Base-by-base conservation (phyloP, 495 filamentous ascomycete genomes). In the Amphirosellinia nigrospora region DNA sequence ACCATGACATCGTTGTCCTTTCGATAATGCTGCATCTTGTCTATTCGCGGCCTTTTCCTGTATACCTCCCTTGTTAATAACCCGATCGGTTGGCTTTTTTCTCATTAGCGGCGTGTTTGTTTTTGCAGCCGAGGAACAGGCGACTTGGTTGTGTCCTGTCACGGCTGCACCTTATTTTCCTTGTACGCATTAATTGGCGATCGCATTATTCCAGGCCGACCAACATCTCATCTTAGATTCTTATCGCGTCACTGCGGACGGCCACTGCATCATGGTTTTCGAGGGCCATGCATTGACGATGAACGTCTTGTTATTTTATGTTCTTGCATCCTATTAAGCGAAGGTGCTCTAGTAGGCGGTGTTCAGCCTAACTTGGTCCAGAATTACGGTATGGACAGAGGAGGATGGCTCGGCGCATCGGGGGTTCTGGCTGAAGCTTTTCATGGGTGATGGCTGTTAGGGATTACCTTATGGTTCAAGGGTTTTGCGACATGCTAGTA, bases 321-420 rank as follows among this genome's bases (percentile, higher is more conserved):
- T 71, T 70, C 69, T 76, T 72, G 71, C 70, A 73, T 72, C 68
- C 71, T 70, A 72, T 68, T 56, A 60, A 64, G 36, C 48, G 45
- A 32, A 58, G 34, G 50, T 19, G 68, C 59, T 56, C 26, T 32
- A 59, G 64, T 70, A 70, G 72, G 59, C 30, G 70, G 68, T 72
- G 70, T 74, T 66, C 70, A 74, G 72, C 74, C 69, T 73, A 68
- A 74, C 72, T 72, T 65, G 39, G 66, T 36, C 70, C 69, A 69
- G 50, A 53, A 11, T 11, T 39, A 71, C 15, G 46, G 63, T 19
- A 62, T 71, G 70, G 71, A 48, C 28, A 39, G 72, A 70, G 74
- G 65, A 78, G 69, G 74, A 76, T 39, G 64, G 76, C 74, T 76
- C 70, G 69, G 67, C 71, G 69, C 74, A 74, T 73, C 28, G 11